phyloP scores from a whole-genome alignment of 352 stramenopile species.

The Phytophthora sp. region DNA sequence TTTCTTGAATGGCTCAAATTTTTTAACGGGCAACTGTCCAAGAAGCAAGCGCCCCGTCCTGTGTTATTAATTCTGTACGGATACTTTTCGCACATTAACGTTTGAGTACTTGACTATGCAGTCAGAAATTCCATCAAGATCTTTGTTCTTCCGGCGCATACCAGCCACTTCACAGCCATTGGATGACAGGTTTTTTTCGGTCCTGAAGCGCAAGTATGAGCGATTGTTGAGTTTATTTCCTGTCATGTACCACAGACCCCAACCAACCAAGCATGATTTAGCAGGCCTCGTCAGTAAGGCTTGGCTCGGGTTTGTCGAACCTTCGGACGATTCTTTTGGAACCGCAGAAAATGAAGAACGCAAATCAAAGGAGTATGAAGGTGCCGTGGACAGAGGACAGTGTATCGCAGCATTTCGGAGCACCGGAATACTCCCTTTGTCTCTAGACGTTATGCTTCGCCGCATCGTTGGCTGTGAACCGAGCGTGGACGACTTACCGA shows the following conservation, averaged over 20 bases:
- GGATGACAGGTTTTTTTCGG: not conserved
- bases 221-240: not conserved
- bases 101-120: not conserved
- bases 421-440: no score
- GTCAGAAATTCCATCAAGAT: not conserved
- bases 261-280: not conserved
- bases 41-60: not conserved
- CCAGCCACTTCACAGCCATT: not conserved
- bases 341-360: no score
- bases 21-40: not conserved
- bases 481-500: no score
- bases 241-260: not conserved
- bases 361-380: no score
- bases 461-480: no score
- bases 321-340: no score
- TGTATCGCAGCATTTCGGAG: no score
- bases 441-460: no score
- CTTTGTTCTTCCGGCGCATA: not conserved
- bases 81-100: not conserved
- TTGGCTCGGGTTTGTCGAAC: not conserved
- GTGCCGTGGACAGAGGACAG: no score
- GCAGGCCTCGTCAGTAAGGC: not conserved
- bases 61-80: not conserved
- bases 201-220: not conserved
- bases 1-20: not conserved